A percentile compares a stretch with the other conserved stretches of the same genome.
phyloP scores from a whole-genome alignment of 306 rosid species.

The Rosa multiflora region DNA sequence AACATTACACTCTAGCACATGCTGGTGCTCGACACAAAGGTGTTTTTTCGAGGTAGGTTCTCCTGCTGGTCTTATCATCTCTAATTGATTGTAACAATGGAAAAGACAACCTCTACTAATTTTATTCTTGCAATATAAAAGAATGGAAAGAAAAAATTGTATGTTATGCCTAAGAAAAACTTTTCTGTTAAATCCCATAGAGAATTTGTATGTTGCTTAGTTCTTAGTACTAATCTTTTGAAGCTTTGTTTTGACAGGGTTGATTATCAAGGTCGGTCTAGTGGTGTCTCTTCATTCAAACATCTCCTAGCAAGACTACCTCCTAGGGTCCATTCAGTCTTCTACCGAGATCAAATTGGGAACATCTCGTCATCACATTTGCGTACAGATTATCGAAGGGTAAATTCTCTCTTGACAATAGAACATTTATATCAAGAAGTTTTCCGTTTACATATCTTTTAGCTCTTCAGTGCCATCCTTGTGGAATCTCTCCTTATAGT shows the following conservation, averaged over 20 bases:
- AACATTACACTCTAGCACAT: conserved; percentile 71
- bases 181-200: background rate
- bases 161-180: background rate
- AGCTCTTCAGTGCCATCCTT: background rate
- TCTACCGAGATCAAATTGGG: conserved; percentile 88
- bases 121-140: background rate
- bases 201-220: background rate
- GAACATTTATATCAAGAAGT: background rate
- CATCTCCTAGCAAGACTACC: conserved; percentile 82
- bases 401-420: conserved; percentile 16
- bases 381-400: conserved; percentile 69
- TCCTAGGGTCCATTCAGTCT: conserved; percentile 92
- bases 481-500: background rate
- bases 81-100: background rate
- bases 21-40: conserved; percentile 96
- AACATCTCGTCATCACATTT: conserved; percentile 92
- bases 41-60: conserved; percentile 81
- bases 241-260: conserved; percentile 61
- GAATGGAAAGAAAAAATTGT: background rate
- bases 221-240: conserved; percentile 12
- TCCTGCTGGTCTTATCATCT: conserved; percentile 18
- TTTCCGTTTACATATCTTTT: background rate
- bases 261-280: conserved; percentile 70
- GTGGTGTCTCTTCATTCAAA: conserved; percentile 77
- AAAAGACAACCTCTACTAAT: background rate